Conservation (phyloP, 192 early-diverging fungal species). For the Neocallimastix lanati region DNA sequence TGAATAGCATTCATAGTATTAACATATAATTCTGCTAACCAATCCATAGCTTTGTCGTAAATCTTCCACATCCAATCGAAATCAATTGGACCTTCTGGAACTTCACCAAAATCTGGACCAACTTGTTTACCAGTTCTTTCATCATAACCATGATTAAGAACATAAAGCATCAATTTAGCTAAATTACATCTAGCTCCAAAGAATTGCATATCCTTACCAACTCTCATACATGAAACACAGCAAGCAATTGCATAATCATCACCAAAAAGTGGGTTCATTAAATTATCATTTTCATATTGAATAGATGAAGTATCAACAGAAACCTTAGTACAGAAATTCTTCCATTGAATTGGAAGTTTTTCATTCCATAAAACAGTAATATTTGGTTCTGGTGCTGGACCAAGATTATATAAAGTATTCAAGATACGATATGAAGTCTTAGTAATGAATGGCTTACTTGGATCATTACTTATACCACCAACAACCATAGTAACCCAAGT, state of each 20-base stretch:
- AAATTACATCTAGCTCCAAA: conserved; percentile 10
- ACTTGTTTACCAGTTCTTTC: conserved; percentile 8
- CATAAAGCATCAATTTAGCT: conserved; percentile 8
- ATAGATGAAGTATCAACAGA: no score
- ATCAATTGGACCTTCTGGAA: conserved; percentile 4
- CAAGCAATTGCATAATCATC: conserved; percentile 12
- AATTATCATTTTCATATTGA: conserved; percentile 8
- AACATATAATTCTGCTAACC: conserved; percentile 7
- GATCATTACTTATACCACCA: conserved; percentile 3
- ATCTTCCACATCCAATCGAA: conserved; percentile 4
- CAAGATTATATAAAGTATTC: conserved; percentile 7
- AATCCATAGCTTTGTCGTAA: conserved; percentile 10
- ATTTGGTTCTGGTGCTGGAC: no score
- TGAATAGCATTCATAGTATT: conserved; percentile 12
- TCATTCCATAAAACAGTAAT: conserved; percentile 7
- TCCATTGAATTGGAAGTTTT: conserved; percentile 4
- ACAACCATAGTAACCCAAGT: no score
- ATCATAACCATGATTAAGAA: conserved; percentile 6
- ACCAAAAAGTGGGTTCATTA: conserved; percentile 6
- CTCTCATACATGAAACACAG: conserved; percentile 10
- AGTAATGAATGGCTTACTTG: conserved; percentile 4
- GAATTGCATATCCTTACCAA: conserved; percentile 12
- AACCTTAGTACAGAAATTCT: conserved; percentile 4
- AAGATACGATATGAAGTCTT: conserved; percentile 7
- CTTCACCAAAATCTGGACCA: conserved; percentile 4